phyloP scores from a whole-genome alignment of 805 yeast genomes.

The Saturnispora diversa region DNA sequence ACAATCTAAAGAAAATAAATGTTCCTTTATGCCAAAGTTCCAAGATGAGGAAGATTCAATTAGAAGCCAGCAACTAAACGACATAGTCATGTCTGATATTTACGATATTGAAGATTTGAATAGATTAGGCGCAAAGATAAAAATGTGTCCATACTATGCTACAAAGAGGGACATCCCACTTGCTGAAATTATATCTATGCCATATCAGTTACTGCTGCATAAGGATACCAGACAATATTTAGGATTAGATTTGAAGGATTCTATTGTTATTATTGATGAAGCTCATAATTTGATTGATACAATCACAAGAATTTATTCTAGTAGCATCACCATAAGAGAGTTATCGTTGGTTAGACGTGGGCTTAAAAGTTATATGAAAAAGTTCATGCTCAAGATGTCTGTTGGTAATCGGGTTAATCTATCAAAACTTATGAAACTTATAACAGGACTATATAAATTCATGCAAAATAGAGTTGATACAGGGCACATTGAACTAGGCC shows the following conservation, averaged over 20 bases:
- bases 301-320: conserved; percentile 60
- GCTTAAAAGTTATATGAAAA: conserved; percentile 45
- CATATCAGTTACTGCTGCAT: conserved; percentile 72
- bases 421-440: conserved; percentile 50
- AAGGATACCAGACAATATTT: conserved; percentile 50
- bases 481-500: conserved; percentile 38
- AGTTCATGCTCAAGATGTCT: conserved; percentile 57
- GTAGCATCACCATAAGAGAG: conserved; percentile 44
- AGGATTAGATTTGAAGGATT: conserved; percentile 48
- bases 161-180: conserved; percentile 45
- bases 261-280: conserved; percentile 79
- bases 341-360: conserved; percentile 39
- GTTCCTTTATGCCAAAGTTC: conserved; percentile 35
- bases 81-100: conserved; percentile 45
- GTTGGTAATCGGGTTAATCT: conserved; percentile 66
- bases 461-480: conserved; percentile 20
- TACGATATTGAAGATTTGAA: conserved; percentile 77
- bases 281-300: conserved; percentile 86
- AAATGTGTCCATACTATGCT: conserved; percentile 79
- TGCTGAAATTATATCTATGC: conserved; percentile 74
- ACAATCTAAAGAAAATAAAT: conserved; percentile 27
- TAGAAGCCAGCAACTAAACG: conserved; percentile 39
- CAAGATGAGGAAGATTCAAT: conserved; percentile 28
- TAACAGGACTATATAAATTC: conserved; percentile 44
- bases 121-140: conserved; percentile 44